Percentiles rank a stretch among this genome's conserved stretches.
These are phyloP conservation scores for Russula emetica DNA, from an alignment of 768 basidiomycete species.

Conservation along the genomic window DNA sequence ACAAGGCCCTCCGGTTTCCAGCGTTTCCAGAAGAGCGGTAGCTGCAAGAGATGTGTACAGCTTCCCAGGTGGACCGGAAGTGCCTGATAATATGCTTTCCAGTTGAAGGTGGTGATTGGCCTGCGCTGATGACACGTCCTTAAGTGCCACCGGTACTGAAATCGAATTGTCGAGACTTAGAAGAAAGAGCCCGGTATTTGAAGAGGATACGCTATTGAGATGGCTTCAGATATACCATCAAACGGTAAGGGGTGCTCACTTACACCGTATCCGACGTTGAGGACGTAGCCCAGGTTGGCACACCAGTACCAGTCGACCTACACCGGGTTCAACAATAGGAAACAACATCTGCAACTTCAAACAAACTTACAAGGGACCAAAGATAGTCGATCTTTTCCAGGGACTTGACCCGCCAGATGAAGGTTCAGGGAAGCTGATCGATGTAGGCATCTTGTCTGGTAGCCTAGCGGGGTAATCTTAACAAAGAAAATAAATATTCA, in stretches of 20 bases:
- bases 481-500: background rate
- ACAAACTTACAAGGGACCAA: slow-evolving; percentile 27
- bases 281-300: slow-evolving; percentile 4
- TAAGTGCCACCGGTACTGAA: slow-evolving; percentile 24
- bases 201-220: background rate
- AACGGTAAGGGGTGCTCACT: background rate
- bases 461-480: slow-evolving; percentile 9
- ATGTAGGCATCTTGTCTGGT: slow-evolving; percentile 24
- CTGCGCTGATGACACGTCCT: slow-evolving; percentile 21
- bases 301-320: slow-evolving; percentile 21
- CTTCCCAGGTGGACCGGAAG: slow-evolving; percentile 28
- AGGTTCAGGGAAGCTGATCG: slow-evolving; percentile 21
- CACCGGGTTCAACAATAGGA: background rate
- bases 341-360: background rate
- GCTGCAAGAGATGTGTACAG: slow-evolving; percentile 27
- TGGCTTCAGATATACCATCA: background rate
- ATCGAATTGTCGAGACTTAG: slow-evolving; percentile 21
- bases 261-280: slow-evolving; percentile 9
- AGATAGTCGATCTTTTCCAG: slow-evolving; percentile 26
- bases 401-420: slow-evolving; percentile 9
- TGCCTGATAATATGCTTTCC: slow-evolving; percentile 19
- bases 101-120: background rate
- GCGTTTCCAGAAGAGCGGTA: slow-evolving; percentile 21
- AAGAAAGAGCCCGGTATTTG: slow-evolving; percentile 5
- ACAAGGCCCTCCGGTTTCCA: slow-evolving; percentile 27